Evolutionary conservation across 1,284 basidiomycete genomes (phyloP), one percentile per base, ranked within the genome.

Genomic region (Ceratobasidium sp.): DNA sequence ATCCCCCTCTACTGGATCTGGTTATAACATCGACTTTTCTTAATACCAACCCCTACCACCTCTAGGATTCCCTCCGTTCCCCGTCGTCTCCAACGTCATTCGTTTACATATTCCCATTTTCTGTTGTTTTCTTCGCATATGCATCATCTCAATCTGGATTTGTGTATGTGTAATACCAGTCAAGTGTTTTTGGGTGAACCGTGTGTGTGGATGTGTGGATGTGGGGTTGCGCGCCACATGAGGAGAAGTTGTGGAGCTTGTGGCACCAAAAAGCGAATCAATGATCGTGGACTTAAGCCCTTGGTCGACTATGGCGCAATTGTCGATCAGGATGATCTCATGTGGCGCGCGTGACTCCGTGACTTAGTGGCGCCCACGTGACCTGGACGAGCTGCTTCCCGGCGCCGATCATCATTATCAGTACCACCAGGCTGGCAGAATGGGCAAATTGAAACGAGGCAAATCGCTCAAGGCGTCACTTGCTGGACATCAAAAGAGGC

Each of bases 101-200:
- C 66, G 33, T 60, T 69, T 58, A 39, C 67, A 39, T 81, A 76
- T 63, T 58, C 73, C 26, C 15, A 42, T 77, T 80, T 78, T 80
- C 33, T 80, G 75, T 80, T 81, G 67, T 53, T 53, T 53, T 44
- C 23, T 63, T 63, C 18, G 58, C 71, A 20, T 46, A 64, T 75
- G 61, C 58, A 75, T 64, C 61, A 61, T 75, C 26, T 75, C 42
- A 33, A 40, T 58, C 15, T 61, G 55, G 63, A 51, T 64, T 56
- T 76, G 44, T 76, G 73, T 76, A 75, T 75, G 73, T 76, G 73
- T 76, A 76, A 55, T 76, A 76, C 33, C 33, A 33, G 33, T 51
- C 61, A 76, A 63, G 49, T 64, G n/a, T 23, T 64, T 40, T 64
- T 64, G 26, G 42, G 61, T 44, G 40, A 40, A n/a, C n/a, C 39